phyloP scores from a whole-genome alignment of 108 stramenopile genomes.

The Nitzschia sp. region DNA sequence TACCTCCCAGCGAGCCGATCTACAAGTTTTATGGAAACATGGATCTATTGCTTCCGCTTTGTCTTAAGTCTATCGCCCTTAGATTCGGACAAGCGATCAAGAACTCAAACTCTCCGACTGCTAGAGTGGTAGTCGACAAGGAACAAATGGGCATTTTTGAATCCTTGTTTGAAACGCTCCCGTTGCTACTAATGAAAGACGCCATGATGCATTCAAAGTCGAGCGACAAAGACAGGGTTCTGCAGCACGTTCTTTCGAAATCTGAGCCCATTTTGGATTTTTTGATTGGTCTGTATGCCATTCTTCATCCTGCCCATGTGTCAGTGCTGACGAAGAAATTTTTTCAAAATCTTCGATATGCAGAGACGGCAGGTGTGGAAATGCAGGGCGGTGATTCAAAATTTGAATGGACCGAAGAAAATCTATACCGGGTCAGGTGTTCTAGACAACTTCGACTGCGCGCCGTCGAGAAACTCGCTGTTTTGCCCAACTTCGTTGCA shows the following conservation, averaged over 20 bases:
- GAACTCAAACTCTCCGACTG: neutral
- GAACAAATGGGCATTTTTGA: conserved; percentile 63
- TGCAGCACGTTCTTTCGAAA: conserved; percentile 36
- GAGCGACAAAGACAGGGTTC: conserved; percentile 39
- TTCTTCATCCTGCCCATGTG: conserved; percentile 78
- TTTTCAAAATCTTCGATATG: conserved; percentile 58
- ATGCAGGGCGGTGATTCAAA: neutral
- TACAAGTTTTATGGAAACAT: conserved; percentile 40
- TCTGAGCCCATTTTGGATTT: conserved; percentile 62
- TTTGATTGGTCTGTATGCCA: conserved; percentile 59
- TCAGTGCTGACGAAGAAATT: conserved; percentile 47
- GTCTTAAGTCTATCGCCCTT: conserved; percentile 73
- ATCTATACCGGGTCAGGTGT: conserved; percentile 42
- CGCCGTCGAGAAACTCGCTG: conserved; percentile 67
- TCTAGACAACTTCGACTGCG: conserved; percentile 71
- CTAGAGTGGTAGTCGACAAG: conserved; percentile 61
- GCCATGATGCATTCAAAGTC: conserved; percentile 33
- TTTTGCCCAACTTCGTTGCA: conserved; percentile 63
- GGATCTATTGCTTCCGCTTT: conserved; percentile 72
- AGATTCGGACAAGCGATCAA: conserved; percentile 37
- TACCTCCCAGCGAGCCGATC: neutral
- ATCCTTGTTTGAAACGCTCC: conserved; percentile 67
- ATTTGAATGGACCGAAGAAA: conserved; percentile 41
- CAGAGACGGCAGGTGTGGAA: conserved; percentile 37
- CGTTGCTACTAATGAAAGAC: conserved; percentile 59